Conservation (phyloP, 345 rosid species). For the Pseudoturritis turrita region DNA sequence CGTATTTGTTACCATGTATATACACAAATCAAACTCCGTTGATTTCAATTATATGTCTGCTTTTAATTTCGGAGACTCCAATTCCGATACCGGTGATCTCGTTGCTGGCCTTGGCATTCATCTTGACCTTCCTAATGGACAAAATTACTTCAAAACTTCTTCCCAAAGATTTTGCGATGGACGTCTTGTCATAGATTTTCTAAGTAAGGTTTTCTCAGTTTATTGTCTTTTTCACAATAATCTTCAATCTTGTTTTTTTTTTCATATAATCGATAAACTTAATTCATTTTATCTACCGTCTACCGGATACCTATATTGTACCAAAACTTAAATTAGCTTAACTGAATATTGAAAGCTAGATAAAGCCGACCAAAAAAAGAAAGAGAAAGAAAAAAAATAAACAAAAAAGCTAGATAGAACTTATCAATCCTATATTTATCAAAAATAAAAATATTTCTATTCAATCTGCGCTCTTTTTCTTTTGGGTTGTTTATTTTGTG, state of each 20-base stretch:
- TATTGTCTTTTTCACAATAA: not conserved
- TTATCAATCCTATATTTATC: not conserved
- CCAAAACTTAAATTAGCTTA: not conserved
- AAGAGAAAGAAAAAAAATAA: no score
- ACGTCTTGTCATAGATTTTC: slow-evolving; percentile 54
- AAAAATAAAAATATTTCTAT: not conserved
- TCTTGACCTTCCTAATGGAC: slow-evolving; percentile 45
- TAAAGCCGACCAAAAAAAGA: not conserved
- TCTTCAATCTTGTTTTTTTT: not conserved
- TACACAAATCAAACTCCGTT: slow-evolving; percentile 19
- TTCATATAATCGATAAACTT: not conserved
- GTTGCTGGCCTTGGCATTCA: slow-evolving; percentile 46
- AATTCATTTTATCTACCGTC: not conserved
- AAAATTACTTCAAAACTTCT: slow-evolving; percentile 42
- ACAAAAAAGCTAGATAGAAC: not conserved
- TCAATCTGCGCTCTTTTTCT: no score
- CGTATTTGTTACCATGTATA: not conserved
- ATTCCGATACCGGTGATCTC: slow-evolving; percentile 60
- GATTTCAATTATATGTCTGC: slow-evolving; percentile 44
- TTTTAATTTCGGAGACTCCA: slow-evolving; percentile 76
- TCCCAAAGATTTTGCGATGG: slow-evolving; percentile 66
- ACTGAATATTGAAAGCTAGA: not conserved
- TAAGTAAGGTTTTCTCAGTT: slow-evolving; percentile 32
- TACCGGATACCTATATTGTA: not conserved
- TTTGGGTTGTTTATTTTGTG: not conserved